Evolutionary conservation across 108 stramenopile genomes (phyloP), one percentile per base, ranked within the genome.

Genomic region (Parmales sp.): DNA sequence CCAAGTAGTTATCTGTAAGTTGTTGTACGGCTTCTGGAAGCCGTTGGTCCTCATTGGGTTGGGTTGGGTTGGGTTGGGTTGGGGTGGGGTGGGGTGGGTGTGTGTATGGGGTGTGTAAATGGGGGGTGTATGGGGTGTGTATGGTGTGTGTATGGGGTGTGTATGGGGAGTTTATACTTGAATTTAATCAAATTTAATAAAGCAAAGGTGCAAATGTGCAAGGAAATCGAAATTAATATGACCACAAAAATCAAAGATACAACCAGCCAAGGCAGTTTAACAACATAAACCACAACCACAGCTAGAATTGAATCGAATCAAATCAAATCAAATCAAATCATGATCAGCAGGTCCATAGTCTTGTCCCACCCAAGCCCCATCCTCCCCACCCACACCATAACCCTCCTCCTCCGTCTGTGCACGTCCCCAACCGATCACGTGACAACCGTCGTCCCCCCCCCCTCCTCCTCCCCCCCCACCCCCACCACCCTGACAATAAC

Each of bases 1-100:
- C 91, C 91, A 92, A 37, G 88, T 88, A 9, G 81, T 76, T 37
- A 92, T 68, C 80, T 92, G 90, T 46, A 87, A 74, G 18, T 73
- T 48, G 25, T 86, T 83, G 45, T 81, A 74, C 4, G 90, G 90
- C 37, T 45, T 67, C 37, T 60, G 37, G 22, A 91, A 76, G 26
- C 90, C 90, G 72, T 91, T 89, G 18, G 26, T 51, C 43, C 89
- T 54, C 69, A 70, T 76, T n/a, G 16, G 69, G 69, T 38, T 70
- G 69, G 19, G 54, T 54, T 7, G 51, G 69, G 69, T 36, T 63
- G 0, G 11, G 37, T n/a, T n/a, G n/a, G n/a, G n/a, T n/a, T n/a
- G n/a, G n/a, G n/a, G n/a, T n/a, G n/a, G n/a, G n/a, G n/a, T 3
- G 41, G 54, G 18, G 69, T 70, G 1, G 36, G 41, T 26, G 16